Evolutionary conservation across 2,329 filamentous ascomycete genomes (phyloP), one percentile per base, ranked within the genome.

Genomic region (Daldinia sp.): DNA sequence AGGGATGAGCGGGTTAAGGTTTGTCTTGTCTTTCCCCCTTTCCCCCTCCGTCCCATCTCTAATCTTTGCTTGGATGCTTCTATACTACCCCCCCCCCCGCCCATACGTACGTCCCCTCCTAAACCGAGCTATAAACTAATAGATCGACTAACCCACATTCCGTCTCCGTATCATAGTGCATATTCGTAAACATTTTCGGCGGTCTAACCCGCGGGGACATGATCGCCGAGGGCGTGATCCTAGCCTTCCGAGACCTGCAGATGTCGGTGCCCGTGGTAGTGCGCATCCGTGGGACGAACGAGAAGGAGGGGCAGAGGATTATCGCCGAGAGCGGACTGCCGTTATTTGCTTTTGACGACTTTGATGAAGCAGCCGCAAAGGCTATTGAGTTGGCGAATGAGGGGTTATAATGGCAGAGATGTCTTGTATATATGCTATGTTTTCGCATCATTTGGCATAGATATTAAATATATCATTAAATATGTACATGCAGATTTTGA

Each of bases 191-290:
- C 58, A 85, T 88, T 7, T 88, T 81, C 67, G 79, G 79, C 32
- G 79, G 78, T 10, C 72, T 93, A 69, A 92, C 89, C 5, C 83
- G 89, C 61, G 91, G 91, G 32, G 90, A 93, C 68, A 93, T 94
- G 90, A 94, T 94, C 75, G 91, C 91, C 0, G 82, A 87, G 59
- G 91, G 91, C 0, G 85, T 94, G 49, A 80, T 94, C 23, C 72
- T 91, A 68, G 91, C 91, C 1, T 93, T 93, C 72, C 82, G 84
- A 64, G 88, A 93, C 72, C 75, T 93, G 55, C 79, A 85, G 7
- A 83, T 90, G 70, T 78, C 75, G n/a, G 81, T 91, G 1, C 91
- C 91, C 0, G 89, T 94, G 0, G 90, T 94, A n/a, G 91, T 94
- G 27, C 82, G 91, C 67, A 82, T 94, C 65, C 81, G 90, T 63